Conservation (phyloP, 495 filamentous ascomycete species). For the Neurospora cerealis region DNA sequence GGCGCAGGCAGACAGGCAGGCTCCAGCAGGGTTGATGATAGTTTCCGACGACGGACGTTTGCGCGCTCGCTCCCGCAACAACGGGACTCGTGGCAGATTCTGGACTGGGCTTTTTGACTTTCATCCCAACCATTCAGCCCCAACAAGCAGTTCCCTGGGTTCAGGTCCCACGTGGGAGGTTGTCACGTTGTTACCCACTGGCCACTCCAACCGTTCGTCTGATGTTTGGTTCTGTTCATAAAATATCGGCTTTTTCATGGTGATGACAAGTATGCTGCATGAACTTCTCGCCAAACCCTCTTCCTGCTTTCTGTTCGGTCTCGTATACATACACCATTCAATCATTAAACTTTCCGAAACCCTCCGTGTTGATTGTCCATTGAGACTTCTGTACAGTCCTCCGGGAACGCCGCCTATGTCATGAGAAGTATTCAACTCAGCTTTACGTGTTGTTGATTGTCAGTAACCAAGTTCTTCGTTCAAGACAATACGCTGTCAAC, state of each 20-base stretch:
- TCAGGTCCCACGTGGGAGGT: not conserved
- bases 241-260: too few relatives aligned
- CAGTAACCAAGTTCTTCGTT: not conserved
- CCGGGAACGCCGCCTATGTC: not conserved
- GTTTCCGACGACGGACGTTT: not conserved
- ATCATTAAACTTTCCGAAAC: not conserved
- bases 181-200: not conserved
- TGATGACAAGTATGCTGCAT: not conserved
- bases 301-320: not conserved
- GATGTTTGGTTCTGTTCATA: not conserved
- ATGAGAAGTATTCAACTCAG: not conserved
- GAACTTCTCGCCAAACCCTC: not conserved
- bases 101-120: not conserved
- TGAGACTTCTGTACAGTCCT: not conserved
- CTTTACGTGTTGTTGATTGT: not conserved
- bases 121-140: not conserved
- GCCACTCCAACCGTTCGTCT: not conserved
- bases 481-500: not conserved
- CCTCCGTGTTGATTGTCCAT: not conserved
- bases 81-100: not conserved
- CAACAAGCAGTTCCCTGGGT: not conserved
- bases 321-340: not conserved
- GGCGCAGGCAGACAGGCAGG: not conserved
- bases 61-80: not conserved
- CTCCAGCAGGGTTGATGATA: not conserved